A percentile compares a stretch with the other conserved stretches of the same genome.
Conservation (phyloP, 768 basidiomycete genomes). For the Sarcodon aspratus region DNA sequence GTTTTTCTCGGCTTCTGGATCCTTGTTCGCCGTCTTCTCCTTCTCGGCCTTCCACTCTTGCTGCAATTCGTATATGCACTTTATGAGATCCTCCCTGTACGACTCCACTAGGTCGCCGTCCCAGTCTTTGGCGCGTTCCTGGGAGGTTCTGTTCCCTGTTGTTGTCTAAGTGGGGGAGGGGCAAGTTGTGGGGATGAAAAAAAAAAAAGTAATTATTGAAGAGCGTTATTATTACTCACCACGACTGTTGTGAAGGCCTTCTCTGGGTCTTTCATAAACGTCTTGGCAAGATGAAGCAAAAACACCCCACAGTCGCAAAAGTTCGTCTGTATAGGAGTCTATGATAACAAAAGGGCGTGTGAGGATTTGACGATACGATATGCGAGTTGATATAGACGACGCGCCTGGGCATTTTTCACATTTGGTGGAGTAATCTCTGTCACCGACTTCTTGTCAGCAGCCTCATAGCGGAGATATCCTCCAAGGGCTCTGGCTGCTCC, state of each 20-base stretch:
- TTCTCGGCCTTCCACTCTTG: conserved; percentile 24
- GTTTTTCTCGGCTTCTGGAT: conserved; percentile 17
- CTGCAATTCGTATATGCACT: conserved; percentile 35
- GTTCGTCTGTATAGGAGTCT: conserved; percentile 83
- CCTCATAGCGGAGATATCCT: conserved; percentile 67
- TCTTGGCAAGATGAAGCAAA: conserved; percentile 75
- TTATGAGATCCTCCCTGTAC: conserved; percentile 34
- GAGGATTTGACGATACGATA: not conserved
- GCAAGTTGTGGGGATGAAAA: not conserved
- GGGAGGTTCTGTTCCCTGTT: conserved; percentile 21
- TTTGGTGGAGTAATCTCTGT: conserved; percentile 7
- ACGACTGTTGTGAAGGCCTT: conserved; percentile 39
- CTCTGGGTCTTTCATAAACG: conserved; percentile 57
- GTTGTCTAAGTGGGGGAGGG: conserved; percentile 7
- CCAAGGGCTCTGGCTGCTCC: conserved; percentile 49
- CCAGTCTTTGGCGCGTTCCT: conserved; percentile 39
- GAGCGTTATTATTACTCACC: conserved; percentile 16
- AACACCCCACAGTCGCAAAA: conserved; percentile 91
- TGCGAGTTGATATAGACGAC: not conserved
- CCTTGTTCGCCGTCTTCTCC: conserved; percentile 20
- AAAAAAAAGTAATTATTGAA: conserved; percentile 5
- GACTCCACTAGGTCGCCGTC: conserved; percentile 30
- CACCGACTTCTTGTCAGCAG: conserved; percentile 46
- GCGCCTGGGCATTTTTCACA: conserved; percentile 10
- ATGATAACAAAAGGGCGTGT: not conserved